Conservation (phyloP, 1,284 basidiomycete genomes). For the Pterulicium gracile region DNA sequence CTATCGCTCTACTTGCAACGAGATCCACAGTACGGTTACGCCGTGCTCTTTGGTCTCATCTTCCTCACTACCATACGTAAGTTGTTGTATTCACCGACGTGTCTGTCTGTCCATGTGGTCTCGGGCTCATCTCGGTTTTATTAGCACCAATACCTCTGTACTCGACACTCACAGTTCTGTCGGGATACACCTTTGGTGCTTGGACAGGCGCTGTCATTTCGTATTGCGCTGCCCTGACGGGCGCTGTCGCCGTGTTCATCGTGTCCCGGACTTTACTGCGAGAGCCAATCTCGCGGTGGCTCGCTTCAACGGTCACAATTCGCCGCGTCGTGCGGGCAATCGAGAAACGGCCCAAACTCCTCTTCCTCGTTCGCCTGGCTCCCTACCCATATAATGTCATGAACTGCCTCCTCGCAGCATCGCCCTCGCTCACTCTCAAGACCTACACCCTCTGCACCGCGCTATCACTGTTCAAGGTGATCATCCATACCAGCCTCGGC, state of each 20-base stretch:
- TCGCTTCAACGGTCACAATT: conserved; percentile 52
- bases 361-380: conserved; percentile 80
- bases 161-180: conserved; percentile 79
- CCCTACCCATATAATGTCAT: conserved; percentile 84
- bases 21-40: conserved; percentile 57
- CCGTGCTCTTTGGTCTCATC: conserved; percentile 65
- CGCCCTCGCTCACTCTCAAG: conserved; percentile 68
- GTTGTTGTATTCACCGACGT: conserved; percentile 22
- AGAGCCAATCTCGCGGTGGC: conserved; percentile 58
- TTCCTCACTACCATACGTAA: conserved; percentile 76
- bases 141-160: conserved; percentile 73
- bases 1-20: conserved; percentile 62
- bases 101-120: conserved; percentile 14
- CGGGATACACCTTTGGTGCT: conserved; percentile 79
- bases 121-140: conserved; percentile 10
- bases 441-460: conserved; percentile 77
- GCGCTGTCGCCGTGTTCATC: conserved; percentile 71
- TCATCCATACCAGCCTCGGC: conserved; percentile 77
- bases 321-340: conserved; percentile 77
- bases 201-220: conserved; percentile 74
- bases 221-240: conserved; percentile 73
- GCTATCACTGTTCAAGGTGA: conserved; percentile 75
- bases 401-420: conserved; percentile 82
- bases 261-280: conserved; percentile 66
- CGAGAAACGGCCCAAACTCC: conserved; percentile 72